phyloP scores from a whole-genome alignment of 1,139 yeast species.

The Pichia kudriavzevii region DNA sequence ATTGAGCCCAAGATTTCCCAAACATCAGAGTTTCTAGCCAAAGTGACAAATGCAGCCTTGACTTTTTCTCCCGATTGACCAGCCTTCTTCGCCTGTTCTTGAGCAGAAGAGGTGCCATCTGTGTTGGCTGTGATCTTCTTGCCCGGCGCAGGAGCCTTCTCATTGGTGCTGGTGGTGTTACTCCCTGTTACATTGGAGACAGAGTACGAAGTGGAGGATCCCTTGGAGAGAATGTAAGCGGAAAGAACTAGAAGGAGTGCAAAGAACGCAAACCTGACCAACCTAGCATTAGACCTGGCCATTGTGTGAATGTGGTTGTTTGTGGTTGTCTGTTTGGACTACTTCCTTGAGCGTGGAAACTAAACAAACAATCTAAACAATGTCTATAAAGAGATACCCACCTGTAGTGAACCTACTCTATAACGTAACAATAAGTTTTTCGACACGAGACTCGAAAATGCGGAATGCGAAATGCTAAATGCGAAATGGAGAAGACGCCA shows the following conservation, averaged over 20 bases:
- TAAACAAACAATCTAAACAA: too few relatives aligned
- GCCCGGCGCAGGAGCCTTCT: too few relatives aligned
- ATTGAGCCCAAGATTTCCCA: constrained; percentile 42
- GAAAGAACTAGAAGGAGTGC: constrained; percentile 50
- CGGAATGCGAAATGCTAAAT: too few relatives aligned
- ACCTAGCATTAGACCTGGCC: constrained; percentile 57
- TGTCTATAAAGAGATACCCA: too few relatives aligned
- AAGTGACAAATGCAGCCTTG: constrained; percentile 55
- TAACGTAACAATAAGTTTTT: too few relatives aligned
- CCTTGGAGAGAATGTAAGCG: constrained; percentile 55
- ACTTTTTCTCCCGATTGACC: constrained; percentile 30
- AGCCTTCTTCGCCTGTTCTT: constrained; percentile 3
- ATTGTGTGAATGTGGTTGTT: constrained; percentile 15
- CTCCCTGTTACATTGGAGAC: constrained; percentile 4
- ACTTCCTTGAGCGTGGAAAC: too few relatives aligned
- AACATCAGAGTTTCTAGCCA: constrained; percentile 50
- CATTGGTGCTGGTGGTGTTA: constrained; percentile 9
- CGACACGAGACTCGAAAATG: too few relatives aligned
- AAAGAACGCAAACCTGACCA: constrained; percentile 53
- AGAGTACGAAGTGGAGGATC: constrained; percentile 39
- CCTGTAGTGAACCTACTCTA: too few relatives aligned
- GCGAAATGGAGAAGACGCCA: too few relatives aligned
- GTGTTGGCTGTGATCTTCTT: constrained; percentile 9
- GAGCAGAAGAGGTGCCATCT: constrained; percentile 2
- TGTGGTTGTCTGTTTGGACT: not conserved